Base-by-base conservation (phyloP, 2,329 filamentous ascomycete genomes). In the Paracoccidioides brasiliensis region DNA sequence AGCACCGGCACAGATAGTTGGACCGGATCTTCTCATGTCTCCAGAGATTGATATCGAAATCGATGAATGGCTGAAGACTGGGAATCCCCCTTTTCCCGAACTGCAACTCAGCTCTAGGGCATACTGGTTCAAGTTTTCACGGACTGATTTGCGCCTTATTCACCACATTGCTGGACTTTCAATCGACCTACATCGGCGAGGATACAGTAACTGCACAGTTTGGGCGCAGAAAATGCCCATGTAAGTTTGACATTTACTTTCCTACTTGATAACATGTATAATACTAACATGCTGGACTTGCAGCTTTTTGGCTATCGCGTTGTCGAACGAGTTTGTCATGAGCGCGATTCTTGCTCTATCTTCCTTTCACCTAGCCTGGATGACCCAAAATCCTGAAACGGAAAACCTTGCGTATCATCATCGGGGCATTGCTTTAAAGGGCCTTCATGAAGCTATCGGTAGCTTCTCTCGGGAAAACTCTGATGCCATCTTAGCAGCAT, bases 151-250 rank as follows among this genome's bases (percentile, higher is more conserved):
- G 56, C 83, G 90, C 57, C 76, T 98, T 65, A 89, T 97, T 62
- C 88, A 95, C 71, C 91, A 97, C 64, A 84, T 97, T 58, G 86
- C 88, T 48, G 84, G 85, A 14, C 83, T 96, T 63, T 90, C 90
- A 63, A 83, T 88, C 66, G 86, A 95, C 69, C 80, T 97, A 70
- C 82, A 84, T 66, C 77, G 80, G 58, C 83, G 86, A 59, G 82
- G 89, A 67, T 84, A 89, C 61, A 86, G 88, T 62, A 85, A 85
- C 65, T 89, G 95, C 69, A 94, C 90, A 28, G 77, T 95, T 58
- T 98, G 93, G 93, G 90, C 90, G 52, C 83, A 88, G 66, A 87
- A 93, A 70, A 89, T 97, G 67, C 90, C 90, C 58, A 88, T 85
- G 90, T 95, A 80, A 77, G 88, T 78, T 44, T 42, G 14, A 37